These are phyloP conservation scores for Hanseniaspora valbyensis DNA, from an alignment of 805 yeast genomes.

Conservation along the genomic window DNA sequence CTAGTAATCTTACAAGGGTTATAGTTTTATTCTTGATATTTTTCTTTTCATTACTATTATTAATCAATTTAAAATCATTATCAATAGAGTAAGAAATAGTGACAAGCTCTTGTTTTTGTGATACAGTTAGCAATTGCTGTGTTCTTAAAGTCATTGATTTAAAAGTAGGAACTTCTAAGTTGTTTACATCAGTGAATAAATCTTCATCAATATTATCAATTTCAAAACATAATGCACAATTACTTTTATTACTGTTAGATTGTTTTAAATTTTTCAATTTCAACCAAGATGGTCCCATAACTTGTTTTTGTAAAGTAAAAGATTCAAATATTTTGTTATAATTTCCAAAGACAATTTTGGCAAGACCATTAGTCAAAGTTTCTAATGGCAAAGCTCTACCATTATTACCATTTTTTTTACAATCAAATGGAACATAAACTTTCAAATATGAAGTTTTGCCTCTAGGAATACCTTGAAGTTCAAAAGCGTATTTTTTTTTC, in stretches of 20 bases:
- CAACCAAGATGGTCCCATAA: conserved; percentile 98
- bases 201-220: conserved; percentile 37
- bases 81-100: conserved; percentile 67
- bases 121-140: conserved; percentile 68
- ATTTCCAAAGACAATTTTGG: conserved; percentile 61
- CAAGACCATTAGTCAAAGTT: conserved; percentile 56
- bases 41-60: conserved; percentile 32
- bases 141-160: conserved; percentile 65
- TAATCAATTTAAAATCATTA: conserved; percentile 68
- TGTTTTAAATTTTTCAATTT: conserved; percentile 58
- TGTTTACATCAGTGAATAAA: conserved; percentile 33
- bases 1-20: conserved; percentile 51
- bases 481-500: conserved; percentile 77
- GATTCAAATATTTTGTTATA: conserved; percentile 67
- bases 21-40: conserved; percentile 26
- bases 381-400: conserved; percentile 50
- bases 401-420: conserved; percentile 42
- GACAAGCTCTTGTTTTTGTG: conserved; percentile 72
- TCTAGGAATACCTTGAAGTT: conserved; percentile 63
- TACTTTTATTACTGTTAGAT: conserved; percentile 36
- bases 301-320: conserved; percentile 66
- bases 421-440: conserved; percentile 61
- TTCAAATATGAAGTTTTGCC: conserved; percentile 65
- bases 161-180: conserved; percentile 50
- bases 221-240: conserved; percentile 67